phyloP scores from a whole-genome alignment of 2,329 filamentous ascomycete species.

The Gnomoniopsis sp. region DNA sequence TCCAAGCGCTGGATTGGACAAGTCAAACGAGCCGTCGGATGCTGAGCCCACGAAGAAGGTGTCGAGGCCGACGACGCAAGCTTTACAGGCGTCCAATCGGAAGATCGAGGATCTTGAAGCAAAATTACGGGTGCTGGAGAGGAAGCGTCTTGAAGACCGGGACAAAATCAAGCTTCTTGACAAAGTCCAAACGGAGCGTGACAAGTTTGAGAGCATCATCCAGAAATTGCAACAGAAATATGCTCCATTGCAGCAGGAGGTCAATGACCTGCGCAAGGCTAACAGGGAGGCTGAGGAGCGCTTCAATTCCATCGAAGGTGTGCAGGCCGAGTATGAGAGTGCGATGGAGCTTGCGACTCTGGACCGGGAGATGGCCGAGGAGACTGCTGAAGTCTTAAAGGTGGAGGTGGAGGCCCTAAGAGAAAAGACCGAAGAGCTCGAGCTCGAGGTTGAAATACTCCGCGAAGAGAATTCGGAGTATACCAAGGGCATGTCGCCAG shows the following conservation, averaged over 20 bases:
- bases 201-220: slow-evolving; percentile 79
- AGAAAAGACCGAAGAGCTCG: slow-evolving; percentile 74
- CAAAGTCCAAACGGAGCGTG: slow-evolving; percentile 69
- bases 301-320: slow-evolving; percentile 65
- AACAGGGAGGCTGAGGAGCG: slow-evolving; percentile 72
- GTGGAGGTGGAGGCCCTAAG: slow-evolving; percentile 76
- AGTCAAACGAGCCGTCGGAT: slow-evolving; percentile 36
- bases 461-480: slow-evolving; percentile 84
- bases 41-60: slow-evolving; percentile 29
- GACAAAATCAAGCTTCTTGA: slow-evolving; percentile 80
- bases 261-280: slow-evolving; percentile 70
- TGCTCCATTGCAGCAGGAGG: slow-evolving; percentile 79
- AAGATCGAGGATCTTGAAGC: slow-evolving; percentile 86
- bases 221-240: slow-evolving; percentile 89
- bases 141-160: slow-evolving; percentile 79
- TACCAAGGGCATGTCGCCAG: slow-evolving; percentile 78
- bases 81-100: slow-evolving; percentile 43
- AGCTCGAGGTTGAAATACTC: slow-evolving; percentile 83
- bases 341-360: slow-evolving; percentile 82
- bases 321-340: slow-evolving; percentile 81
- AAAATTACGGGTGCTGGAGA: slow-evolving; percentile 82
- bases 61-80: slow-evolving; percentile 16
- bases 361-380: slow-evolving; percentile 95
- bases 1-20: slow-evolving; percentile 51
- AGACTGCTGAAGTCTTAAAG: slow-evolving; percentile 79